Evolutionary conservation across 2,329 filamentous ascomycete species (phyloP).

Genomic region (Bipolaris sorokiniana): DNA sequence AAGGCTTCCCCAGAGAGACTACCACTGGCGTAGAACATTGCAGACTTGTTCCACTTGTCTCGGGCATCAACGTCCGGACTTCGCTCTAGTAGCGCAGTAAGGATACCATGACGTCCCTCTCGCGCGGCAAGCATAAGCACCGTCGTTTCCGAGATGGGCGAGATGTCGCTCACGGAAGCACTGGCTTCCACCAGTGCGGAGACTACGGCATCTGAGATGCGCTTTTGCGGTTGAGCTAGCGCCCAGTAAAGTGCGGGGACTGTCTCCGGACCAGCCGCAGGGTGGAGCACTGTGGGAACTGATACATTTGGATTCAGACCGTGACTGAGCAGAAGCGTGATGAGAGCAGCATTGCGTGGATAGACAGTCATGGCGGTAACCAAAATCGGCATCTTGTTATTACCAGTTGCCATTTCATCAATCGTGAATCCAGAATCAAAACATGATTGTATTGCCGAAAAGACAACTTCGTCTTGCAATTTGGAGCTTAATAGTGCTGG

Average conservation of each 20-base stretch:
- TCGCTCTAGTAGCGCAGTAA: slow-evolving; percentile 62
- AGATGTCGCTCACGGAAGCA: slow-evolving; percentile 65
- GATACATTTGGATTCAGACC: slow-evolving; percentile 51
- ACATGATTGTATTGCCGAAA: slow-evolving; percentile 59
- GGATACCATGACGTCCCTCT: slow-evolving; percentile 62
- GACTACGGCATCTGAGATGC: slow-evolving; percentile 64
- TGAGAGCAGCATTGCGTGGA: slow-evolving; percentile 30
- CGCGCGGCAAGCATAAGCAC: slow-evolving; percentile 67
- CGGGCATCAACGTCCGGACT: slow-evolving; percentile 66
- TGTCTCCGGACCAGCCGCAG: slow-evolving; percentile 59
- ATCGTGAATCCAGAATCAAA: slow-evolving; percentile 56
- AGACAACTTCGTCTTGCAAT: slow-evolving; percentile 54
- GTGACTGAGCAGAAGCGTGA: slow-evolving; percentile 29
- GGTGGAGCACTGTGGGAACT: slow-evolving; percentile 53
- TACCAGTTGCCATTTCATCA: slow-evolving; percentile 27
- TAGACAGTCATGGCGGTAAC: slow-evolving; percentile 36
- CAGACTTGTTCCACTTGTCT: slow-evolving; percentile 64
- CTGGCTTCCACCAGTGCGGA: slow-evolving; percentile 61
- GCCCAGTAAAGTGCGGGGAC: slow-evolving; percentile 67
- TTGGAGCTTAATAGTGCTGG: slow-evolving; percentile 62
- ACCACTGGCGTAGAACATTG: slow-evolving; percentile 67
- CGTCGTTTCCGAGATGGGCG: slow-evolving; percentile 59
- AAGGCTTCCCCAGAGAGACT: slow-evolving; percentile 38
- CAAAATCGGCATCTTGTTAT: slow-evolving; percentile 27
- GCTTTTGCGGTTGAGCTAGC: slow-evolving; percentile 67